Percentiles rank a stretch among this genome's conserved stretches.
Conservation (phyloP, 495 filamentous ascomycete genomes). For the Bathelium albidoporum region DNA sequence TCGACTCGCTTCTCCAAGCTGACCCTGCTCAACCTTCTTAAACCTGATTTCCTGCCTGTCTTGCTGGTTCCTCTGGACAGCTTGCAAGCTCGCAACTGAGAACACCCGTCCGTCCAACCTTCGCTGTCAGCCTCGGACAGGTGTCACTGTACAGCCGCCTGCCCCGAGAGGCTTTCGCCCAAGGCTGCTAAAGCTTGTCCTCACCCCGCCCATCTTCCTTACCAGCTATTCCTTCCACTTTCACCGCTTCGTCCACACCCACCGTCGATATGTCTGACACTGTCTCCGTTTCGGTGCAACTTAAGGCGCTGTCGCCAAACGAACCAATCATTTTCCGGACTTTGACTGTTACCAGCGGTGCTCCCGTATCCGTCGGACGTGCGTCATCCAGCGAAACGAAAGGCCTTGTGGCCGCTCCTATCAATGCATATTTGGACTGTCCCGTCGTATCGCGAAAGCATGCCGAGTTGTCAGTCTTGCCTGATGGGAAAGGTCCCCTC, state of each 20-base stretch:
- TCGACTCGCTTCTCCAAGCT: background rate
- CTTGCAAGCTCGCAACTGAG: background rate
- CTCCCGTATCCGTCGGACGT: conserved; percentile 43
- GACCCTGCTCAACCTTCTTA: background rate
- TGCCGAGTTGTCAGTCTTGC: conserved; percentile 42
- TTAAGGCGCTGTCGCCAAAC: background rate
- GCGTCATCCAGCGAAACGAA: conserved; percentile 49
- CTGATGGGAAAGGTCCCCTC: background rate
- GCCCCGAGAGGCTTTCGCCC: background rate
- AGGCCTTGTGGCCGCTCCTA: conserved; percentile 35
- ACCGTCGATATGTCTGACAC: background rate
- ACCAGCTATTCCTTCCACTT: background rate
- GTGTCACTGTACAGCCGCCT: background rate
- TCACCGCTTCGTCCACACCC: background rate
- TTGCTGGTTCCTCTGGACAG: background rate
- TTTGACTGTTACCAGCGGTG: conserved; percentile 6
- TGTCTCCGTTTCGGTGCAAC: background rate
- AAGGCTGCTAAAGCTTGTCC: background rate
- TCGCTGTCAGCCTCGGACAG: background rate
- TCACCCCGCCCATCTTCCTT: background rate
- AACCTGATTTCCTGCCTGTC: background rate
- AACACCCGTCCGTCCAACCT: background rate
- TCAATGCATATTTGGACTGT: conserved; percentile 71
- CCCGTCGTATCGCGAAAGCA: conserved; percentile 75
- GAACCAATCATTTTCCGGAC: conserved; percentile 3